Evolutionary conservation across 1,284 basidiomycete species (phyloP).

Genomic region (Ustilago sp.): DNA sequence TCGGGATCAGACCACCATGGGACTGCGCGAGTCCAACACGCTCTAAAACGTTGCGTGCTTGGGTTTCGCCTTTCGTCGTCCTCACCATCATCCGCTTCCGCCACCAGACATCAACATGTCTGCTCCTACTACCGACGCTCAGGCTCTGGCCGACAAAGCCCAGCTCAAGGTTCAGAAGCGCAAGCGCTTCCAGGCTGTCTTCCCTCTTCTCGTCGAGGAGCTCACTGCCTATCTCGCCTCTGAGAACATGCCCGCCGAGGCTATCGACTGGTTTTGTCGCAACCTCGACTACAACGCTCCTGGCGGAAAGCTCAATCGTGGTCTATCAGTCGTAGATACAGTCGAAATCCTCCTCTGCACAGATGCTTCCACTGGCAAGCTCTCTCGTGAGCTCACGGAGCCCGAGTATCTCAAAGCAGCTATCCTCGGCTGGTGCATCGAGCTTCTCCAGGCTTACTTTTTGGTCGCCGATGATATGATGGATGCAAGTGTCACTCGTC

Average conservation of each 20-base stretch:
- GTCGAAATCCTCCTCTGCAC: constrained; percentile 79
- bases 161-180: constrained; percentile 67
- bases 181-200: constrained; percentile 72
- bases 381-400: constrained; percentile 60
- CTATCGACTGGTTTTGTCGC: constrained; percentile 80
- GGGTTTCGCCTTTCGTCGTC: neutral
- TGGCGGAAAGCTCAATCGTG: constrained; percentile 95
- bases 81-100: neutral
- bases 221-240: constrained; percentile 76
- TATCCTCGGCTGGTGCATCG: constrained; percentile 94
- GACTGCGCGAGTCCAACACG: constrained; percentile 23
- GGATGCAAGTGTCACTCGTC: constrained; percentile 91
- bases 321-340: constrained; percentile 93
- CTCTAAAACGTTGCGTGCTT: constrained; percentile 2
- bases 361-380: constrained; percentile 75
- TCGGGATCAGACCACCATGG: constrained; percentile 40
- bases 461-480: constrained; percentile 98
- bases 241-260: constrained; percentile 79
- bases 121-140: constrained; percentile 22
- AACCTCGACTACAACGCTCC: constrained; percentile 90
- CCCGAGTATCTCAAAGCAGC: constrained; percentile 88
- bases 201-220: constrained; percentile 74
- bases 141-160: constrained; percentile 50
- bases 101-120: constrained; percentile 24
- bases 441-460: constrained; percentile 98